These are phyloP conservation scores for Mentha longifolia DNA, from an alignment of 257 asterid species.

Conservation along the genomic window DNA sequence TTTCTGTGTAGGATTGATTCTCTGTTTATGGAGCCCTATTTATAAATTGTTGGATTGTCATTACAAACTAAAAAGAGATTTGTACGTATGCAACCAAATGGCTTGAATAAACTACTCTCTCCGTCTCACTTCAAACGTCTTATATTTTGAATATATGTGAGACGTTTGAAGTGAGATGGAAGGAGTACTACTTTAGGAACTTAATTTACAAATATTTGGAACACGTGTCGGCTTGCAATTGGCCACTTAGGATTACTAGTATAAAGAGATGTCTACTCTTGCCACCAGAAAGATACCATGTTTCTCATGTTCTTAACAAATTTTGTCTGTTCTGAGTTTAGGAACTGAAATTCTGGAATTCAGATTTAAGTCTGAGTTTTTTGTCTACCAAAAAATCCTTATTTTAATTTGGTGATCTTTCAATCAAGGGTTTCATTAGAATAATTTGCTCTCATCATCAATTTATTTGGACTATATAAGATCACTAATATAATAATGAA, in stretches of 20 bases:
- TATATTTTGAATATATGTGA: too few relatives aligned
- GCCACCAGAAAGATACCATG: conserved; percentile 58
- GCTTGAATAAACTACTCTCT: background rate
- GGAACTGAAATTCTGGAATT: background rate
- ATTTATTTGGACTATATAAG: conserved; percentile 4
- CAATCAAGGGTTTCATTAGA: conserved; percentile 25
- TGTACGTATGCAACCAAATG: too few relatives aligned
- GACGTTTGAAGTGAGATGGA: too few relatives aligned
- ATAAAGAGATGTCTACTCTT: conserved; percentile 33
- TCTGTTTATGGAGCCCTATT: background rate
- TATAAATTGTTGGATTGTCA: background rate
- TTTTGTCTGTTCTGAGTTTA: conserved; percentile 30
- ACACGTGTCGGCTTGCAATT: conserved; percentile 37
- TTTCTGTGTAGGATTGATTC: too few relatives aligned
- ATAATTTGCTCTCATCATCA: conserved; percentile 26
- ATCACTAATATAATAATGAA: too few relatives aligned
- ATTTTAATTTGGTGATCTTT: conserved; percentile 10
- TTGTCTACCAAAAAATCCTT: background rate
- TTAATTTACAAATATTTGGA: background rate
- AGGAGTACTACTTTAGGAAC: background rate
- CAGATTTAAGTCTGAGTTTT: background rate
- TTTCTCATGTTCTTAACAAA: conserved; percentile 29
- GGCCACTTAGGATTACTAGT: conserved; percentile 2
- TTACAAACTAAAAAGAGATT: background rate
- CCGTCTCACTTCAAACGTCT: too few relatives aligned